Base-by-base conservation (phyloP, 108 stramenopile species). In the Fragilaria crotonensis region DNA sequence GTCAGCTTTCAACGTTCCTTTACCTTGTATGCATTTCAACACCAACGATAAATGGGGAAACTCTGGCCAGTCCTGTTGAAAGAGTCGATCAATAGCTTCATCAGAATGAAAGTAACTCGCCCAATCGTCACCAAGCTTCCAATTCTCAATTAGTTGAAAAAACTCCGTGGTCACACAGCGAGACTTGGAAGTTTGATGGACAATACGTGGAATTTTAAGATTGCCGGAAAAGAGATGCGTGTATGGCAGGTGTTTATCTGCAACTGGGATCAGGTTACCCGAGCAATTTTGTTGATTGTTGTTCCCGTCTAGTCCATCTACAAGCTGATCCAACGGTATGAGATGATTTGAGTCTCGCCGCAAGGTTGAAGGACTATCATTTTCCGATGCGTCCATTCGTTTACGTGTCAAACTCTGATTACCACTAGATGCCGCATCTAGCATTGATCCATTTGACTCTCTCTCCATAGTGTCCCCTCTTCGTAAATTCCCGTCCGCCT, bases 81-180 rank as follows among this genome's bases (percentile, higher is more conserved):
- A 54, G 30, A 84, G 25, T 54, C 76, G 64, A 41, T 81, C 66
- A 2, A 81, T 68, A 19, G 78, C 80, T 3, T 65, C 75, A 54
- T 83, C 80, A 45, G 80, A 77, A 57, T 87, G 81, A 57, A 87
- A 68, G 44, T 74, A 83, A 29, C 78, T 64, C 7, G 62, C 57
- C 33, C 54, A 66, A 36, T 26, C 54, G 29, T 54, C 30, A 9
- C 25, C 59, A 9, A 62, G 63, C 33, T 64, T 51, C 76, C 76
- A 77, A 41, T 44, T 19, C 9, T 64, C 30, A 2, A 60, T 50
- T 30, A 64, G n/a, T 11, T 58, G 20, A 25, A 47, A 48, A 31
- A 78, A 63, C 19, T 52, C 28, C 0, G 48, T 48, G 2, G 72
- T 44, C 9, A 68, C 21, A 44, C 77, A 78, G 5, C 72, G 67